Conservation (phyloP, 2,329 filamentous ascomycete species). For the Neophaeococcomyces aloes region DNA sequence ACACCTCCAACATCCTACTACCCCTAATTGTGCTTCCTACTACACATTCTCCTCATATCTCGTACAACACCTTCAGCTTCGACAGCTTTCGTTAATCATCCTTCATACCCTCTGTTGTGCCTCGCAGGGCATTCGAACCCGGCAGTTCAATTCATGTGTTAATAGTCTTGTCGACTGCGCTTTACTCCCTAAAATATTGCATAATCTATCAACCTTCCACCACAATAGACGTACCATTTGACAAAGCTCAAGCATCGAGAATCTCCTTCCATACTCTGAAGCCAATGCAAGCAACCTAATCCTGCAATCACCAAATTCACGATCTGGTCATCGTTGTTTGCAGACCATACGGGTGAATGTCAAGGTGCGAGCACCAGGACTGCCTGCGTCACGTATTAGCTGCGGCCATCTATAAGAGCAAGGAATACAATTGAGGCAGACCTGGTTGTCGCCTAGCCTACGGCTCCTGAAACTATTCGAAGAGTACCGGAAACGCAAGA, state of each 20-base stretch:
- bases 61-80: background rate
- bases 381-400: background rate
- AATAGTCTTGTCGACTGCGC: background rate
- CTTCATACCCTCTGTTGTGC: constrained; percentile 7
- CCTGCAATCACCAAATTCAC: background rate
- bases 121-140: constrained; percentile 1
- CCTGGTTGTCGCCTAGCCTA: constrained; percentile 8
- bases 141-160: constrained; percentile 6
- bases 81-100: constrained; percentile 4
- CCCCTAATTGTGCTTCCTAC: too few species aligned
- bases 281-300: too few species aligned
- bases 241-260: background rate
- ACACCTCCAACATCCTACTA: too few species aligned
- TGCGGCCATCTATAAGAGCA: background rate
- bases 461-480: background rate
- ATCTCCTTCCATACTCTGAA: background rate
- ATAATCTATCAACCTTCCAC: background rate
- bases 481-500: background rate
- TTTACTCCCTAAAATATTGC: background rate
- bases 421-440: constrained; percentile 3
- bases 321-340: constrained; percentile 3
- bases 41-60: background rate
- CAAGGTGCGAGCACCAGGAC: constrained; percentile 1
- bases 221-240: background rate
- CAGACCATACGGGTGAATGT: background rate